Evolutionary conservation across 805 yeast species (phyloP).

Genomic region (Sungouiella blattae): DNA sequence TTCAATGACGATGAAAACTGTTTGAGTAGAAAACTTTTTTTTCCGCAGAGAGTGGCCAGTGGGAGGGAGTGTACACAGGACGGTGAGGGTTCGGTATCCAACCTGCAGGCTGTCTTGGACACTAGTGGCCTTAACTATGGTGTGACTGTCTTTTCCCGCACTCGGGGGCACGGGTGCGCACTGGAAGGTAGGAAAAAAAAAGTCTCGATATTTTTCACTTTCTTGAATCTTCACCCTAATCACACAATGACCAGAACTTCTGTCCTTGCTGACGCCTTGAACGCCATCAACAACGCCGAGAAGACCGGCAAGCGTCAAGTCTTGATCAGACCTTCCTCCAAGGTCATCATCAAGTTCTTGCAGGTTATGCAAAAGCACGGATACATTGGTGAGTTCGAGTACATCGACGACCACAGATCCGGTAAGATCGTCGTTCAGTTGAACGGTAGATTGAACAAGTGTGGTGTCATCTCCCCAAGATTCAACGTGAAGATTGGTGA

Average conservation of each 20-base stretch:
- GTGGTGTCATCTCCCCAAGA: conserved; percentile 26
- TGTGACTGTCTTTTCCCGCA: conserved; percentile 4
- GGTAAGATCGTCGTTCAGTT: conserved; percentile 96
- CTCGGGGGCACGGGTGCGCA: conserved; percentile 2
- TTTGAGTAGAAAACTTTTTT: conserved; percentile 15
- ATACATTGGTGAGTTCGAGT: conserved; percentile 97
- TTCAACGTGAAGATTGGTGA: conserved; percentile 24
- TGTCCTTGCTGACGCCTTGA: conserved; percentile 97
- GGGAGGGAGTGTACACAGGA: neutral
- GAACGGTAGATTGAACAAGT: conserved; percentile 83
- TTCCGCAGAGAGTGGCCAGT: neutral
- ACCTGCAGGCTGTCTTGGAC: neutral
- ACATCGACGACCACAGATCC: conserved; percentile 98
- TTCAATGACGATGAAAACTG: conserved; percentile 4
- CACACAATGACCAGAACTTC: conserved; percentile 88
- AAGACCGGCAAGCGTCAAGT: conserved; percentile 99
- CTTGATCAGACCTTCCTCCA: conserved; percentile 95
- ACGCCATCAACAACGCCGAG: conserved; percentile 98
- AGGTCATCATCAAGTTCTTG: conserved; percentile 95
- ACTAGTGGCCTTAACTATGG: neutral
- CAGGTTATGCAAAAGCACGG: conserved; percentile 98
- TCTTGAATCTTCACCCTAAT: conserved; percentile 1
- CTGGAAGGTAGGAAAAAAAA: conserved; percentile 1
- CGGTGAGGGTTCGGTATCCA: no score
- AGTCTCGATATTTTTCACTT: conserved; percentile 1